Percentiles rank a stretch among this genome's conserved stretches.
phyloP scores from a whole-genome alignment of 805 yeast species.

The Barnettozyma californica region DNA sequence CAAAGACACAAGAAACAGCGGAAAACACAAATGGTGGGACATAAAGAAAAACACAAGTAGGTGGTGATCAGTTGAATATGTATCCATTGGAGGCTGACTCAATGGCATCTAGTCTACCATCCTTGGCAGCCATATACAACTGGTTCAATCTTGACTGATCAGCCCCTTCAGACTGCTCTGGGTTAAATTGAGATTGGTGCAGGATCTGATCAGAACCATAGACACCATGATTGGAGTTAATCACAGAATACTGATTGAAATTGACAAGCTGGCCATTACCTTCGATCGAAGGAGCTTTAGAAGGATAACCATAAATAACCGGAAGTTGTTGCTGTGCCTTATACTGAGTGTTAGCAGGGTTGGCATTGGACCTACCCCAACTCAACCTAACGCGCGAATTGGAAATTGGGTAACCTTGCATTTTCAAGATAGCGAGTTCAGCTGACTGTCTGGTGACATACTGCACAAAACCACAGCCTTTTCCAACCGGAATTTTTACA shows the following conservation, averaged over 20 bases:
- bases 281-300: background rate
- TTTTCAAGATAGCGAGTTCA: constrained; percentile 74
- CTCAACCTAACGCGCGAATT: constrained; percentile 77
- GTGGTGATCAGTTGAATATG: constrained; percentile 2
- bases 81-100: constrained; percentile 42
- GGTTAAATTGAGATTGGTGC: constrained; percentile 15
- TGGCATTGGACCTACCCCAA: constrained; percentile 68
- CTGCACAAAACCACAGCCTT: constrained; percentile 85
- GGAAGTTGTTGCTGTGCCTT: constrained; percentile 24
- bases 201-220: constrained; percentile 17
- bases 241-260: constrained; percentile 4
- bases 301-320: constrained; percentile 18
- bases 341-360: constrained; percentile 19
- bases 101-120: constrained; percentile 48
- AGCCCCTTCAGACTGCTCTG: constrained; percentile 31
- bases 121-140: constrained; percentile 49
- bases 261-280: background rate
- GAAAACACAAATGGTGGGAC: background rate
- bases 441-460: constrained; percentile 74
- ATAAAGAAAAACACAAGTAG: background rate
- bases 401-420: constrained; percentile 89
- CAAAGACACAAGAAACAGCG: background rate
- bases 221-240: constrained; percentile 3
- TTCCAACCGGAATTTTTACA: constrained; percentile 69
- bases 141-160: constrained; percentile 42